Percentiles rank a stretch among this genome's conserved stretches.
Evolutionary conservation across 2,329 filamentous ascomycete genomes (phyloP).

Genomic region (Trichoderma simmonsii): DNA sequence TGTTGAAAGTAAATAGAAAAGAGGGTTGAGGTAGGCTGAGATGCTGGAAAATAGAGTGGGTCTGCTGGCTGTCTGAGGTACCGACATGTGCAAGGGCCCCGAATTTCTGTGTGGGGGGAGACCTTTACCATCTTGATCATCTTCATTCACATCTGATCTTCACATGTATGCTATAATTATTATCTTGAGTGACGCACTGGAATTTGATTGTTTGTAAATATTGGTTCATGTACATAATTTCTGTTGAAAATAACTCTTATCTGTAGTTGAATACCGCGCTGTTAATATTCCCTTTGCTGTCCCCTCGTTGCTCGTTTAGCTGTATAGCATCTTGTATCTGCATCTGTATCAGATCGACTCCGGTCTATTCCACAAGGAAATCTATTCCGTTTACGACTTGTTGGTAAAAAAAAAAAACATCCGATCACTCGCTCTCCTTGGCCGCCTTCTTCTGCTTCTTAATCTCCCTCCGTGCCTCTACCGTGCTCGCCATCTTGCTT

Average conservation of each 20-base stretch:
- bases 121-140: background rate
- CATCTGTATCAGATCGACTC: background rate
- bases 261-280: background rate
- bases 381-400: background rate
- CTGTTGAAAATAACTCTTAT: background rate
- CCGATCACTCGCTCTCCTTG: background rate
- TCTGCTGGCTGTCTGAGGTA: background rate
- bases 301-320: background rate
- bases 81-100: background rate
- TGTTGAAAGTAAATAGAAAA: background rate
- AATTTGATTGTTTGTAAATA: background rate
- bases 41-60: background rate
- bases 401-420: too few species aligned
- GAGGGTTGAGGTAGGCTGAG: background rate
- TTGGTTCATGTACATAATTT: background rate
- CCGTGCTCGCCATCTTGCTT: slow-evolving; percentile 31
- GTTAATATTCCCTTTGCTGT: background rate
- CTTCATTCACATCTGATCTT: too few species aligned
- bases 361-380: background rate
- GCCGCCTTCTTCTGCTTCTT: slow-evolving; percentile 21
- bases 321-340: background rate
- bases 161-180: too few species aligned
- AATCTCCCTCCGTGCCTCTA: slow-evolving; percentile 31
- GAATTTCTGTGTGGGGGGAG: background rate
- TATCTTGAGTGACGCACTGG: background rate